These are phyloP conservation scores for Venturia aucupariae DNA, from an alignment of 2,329 filamentous ascomycete species.

Conservation along the genomic window DNA sequence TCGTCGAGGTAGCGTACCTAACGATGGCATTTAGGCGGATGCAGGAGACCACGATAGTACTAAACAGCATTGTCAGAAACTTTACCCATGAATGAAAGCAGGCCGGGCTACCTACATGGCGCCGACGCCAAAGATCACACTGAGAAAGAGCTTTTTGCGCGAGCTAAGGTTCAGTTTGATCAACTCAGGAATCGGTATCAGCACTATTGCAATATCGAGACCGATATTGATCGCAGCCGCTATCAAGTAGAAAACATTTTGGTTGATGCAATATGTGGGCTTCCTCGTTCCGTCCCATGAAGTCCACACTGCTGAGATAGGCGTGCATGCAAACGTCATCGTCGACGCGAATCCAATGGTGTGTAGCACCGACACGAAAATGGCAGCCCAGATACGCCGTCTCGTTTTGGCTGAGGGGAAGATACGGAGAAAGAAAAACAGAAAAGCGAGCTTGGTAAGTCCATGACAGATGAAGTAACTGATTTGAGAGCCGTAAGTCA, in stretches of 20 bases:
- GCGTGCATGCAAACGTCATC: neutral
- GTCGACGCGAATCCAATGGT: neutral
- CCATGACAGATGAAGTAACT: neutral
- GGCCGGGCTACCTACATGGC: neutral
- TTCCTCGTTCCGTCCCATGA: neutral
- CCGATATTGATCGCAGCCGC: neutral
- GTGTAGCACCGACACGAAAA: neutral
- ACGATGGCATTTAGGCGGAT: neutral
- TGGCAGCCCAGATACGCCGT: neutral
- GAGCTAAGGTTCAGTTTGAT: neutral
- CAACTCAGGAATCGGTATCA: neutral
- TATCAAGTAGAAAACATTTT: neutral
- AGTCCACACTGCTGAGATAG: neutral
- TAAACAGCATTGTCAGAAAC: neutral
- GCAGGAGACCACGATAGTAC: neutral
- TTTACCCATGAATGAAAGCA: neutral
- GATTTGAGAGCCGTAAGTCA: neutral
- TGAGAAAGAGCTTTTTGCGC: neutral
- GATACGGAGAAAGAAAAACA: neutral
- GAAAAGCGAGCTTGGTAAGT: neutral
- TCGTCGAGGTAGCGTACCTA: neutral
- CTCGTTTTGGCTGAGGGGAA: neutral
- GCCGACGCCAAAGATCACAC: neutral
- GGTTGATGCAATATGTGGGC: neutral
- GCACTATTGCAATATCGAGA: neutral